Percentiles rank a stretch among this genome's conserved stretches.
Conservation (phyloP, 2,329 filamentous ascomycete genomes). For the Hypoxylon sp. region DNA sequence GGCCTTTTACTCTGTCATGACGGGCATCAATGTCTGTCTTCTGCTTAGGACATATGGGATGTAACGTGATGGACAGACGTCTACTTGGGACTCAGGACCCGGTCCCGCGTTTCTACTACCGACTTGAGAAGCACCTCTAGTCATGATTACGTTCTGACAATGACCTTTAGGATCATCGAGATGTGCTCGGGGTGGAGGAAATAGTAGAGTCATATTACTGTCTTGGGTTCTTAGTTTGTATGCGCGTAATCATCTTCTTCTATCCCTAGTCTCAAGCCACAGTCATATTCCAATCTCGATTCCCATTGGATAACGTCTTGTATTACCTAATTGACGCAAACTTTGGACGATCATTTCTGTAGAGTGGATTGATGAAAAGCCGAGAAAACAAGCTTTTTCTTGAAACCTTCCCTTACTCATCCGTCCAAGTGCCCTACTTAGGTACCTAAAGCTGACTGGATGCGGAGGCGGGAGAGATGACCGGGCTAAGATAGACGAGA, state of each 20-base stretch:
- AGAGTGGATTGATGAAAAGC: background rate
- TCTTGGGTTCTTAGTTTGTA: background rate
- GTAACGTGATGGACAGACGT: background rate
- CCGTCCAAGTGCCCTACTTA: background rate
- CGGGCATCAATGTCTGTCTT: background rate
- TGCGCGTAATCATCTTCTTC: background rate
- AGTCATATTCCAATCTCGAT: too few relatives aligned
- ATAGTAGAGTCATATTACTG: background rate
- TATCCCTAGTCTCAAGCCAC: too few relatives aligned
- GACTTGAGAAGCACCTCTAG: background rate
- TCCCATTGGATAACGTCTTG: background rate
- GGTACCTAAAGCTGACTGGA: background rate
- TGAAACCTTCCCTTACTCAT: background rate
- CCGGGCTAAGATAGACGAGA: background rate
- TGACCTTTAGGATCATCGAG: background rate
- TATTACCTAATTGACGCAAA: background rate
- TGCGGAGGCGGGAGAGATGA: background rate
- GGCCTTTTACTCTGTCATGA: background rate
- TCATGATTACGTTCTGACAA: background rate
- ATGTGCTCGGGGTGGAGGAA: background rate
- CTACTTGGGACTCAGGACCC: background rate
- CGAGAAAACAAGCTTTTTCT: background rate
- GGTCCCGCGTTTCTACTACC: too few relatives aligned
- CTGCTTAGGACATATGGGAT: slow-evolving; percentile 5
- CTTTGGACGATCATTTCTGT: background rate